Evolutionary conservation across 257 asterid species (phyloP).

Genomic region (Paraleonurus japonicus): DNA sequence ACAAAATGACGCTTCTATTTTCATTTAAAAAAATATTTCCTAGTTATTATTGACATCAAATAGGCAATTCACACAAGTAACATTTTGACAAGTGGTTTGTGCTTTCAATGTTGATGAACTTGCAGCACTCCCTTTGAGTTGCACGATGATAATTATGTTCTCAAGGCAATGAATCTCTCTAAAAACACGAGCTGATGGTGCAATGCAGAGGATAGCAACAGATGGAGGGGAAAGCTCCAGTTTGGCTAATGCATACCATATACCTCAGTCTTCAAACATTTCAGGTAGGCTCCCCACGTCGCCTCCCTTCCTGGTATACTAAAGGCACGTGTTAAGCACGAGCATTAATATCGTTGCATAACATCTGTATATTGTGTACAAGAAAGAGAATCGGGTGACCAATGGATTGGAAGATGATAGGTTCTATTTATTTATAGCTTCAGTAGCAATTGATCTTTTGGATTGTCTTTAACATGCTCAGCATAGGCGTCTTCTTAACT

Average conservation of each 20-base stretch:
- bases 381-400: slow-evolving; percentile 11
- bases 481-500: not conserved
- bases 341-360: slow-evolving; percentile 34
- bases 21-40: not conserved
- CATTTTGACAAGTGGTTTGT: not conserved
- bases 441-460: not conserved
- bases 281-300: slow-evolving; percentile 54
- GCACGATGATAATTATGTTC: slow-evolving; percentile 85
- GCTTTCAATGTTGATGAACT: slow-evolving; percentile 4
- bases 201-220: slow-evolving; percentile 26
- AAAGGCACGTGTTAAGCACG: slow-evolving; percentile 76
- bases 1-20: not conserved
- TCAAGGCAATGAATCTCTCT: slow-evolving; percentile 79
- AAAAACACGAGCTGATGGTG: slow-evolving; percentile 37
- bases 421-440: slow-evolving; percentile 11
- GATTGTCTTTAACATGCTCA: slow-evolving; percentile 5
- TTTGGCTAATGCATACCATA: slow-evolving; percentile 35
- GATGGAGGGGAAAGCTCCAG: slow-evolving; percentile 67
- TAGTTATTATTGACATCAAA: not conserved
- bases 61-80: not conserved
- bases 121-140: slow-evolving; percentile 96
- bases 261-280: slow-evolving; percentile 36
- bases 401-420: slow-evolving; percentile 8
- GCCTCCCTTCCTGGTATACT: slow-evolving; percentile 69
- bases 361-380: slow-evolving; percentile 39